Percentiles rank a stretch among this genome's conserved stretches.
phyloP scores from a whole-genome alignment of 305 asterid species.

The Solanum hybrid region DNA sequence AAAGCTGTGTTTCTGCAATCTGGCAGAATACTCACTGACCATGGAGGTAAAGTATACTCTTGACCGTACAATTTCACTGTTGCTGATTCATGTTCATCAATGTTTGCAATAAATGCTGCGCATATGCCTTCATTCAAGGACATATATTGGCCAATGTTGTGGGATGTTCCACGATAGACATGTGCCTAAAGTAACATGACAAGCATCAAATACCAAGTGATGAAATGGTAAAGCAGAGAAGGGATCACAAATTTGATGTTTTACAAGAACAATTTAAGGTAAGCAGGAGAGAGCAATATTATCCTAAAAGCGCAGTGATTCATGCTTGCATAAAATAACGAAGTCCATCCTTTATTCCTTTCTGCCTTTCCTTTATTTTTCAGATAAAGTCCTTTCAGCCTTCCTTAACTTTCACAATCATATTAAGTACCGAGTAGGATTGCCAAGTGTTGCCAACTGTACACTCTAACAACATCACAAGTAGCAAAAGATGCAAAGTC shows the following conservation, averaged over 20 bases:
- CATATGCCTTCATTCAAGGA: conserved; percentile 34
- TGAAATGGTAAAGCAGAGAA: neutral
- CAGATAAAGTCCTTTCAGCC: neutral
- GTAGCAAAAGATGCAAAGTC: neutral
- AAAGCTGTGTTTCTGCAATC: conserved; percentile 69
- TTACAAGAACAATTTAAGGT: neutral
- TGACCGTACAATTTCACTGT: conserved; percentile 52
- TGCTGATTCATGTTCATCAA: conserved; percentile 61
- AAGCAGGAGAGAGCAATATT: neutral
- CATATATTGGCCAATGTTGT: conserved; percentile 8
- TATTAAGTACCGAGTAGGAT: neutral
- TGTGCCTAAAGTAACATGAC: conserved; percentile 46
- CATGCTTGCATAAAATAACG: neutral
- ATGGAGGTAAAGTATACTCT: conserved; percentile 64
- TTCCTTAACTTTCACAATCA: neutral
- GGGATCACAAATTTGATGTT: neutral
- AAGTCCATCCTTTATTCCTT: neutral
- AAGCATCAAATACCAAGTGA: neutral
- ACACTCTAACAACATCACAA: neutral
- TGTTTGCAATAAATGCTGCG: conserved; percentile 92
- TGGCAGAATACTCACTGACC: conserved; percentile 93
- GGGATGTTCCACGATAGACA: conserved; percentile 35
- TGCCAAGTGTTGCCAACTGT: neutral
- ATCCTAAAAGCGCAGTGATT: neutral
- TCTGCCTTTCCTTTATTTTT: neutral